Evolutionary conservation across 2,329 filamentous ascomycete genomes (phyloP), one percentile per base, ranked within the genome.

Genomic region (Trichothecium roseum): DNA sequence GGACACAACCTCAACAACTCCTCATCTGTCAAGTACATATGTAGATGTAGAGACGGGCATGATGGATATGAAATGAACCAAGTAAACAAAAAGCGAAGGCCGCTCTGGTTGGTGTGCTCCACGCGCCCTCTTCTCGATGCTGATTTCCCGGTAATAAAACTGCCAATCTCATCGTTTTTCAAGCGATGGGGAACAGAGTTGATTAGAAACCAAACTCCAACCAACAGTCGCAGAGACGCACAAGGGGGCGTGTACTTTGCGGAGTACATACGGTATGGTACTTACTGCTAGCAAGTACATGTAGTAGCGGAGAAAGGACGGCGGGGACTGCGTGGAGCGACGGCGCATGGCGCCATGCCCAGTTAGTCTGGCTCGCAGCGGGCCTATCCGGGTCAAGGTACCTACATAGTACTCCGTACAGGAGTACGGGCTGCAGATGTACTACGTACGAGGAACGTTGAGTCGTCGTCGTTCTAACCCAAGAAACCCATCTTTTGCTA

Each of bases 331-430:
- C 13, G 32, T 28, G 32, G 32, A 27, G 32, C 17, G 32, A 27
- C 18, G 15, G 30, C 30, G 36, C 36, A 37, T 37, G 31, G 9
- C 45, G 42, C 50, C 40, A 47, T 43, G 41, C 50, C 51, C 34
- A 41, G 47, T 52, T 50, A 32, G 46, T 38, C 42, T 42, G 40
- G 38, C 44, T 40, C 50, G 49, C 51, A 51, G 48, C 51, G 48
- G 46, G 41, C 44, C 46, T 44, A 45, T 45, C 49, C 48, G 50
- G 42, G 36, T 36, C 35, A 40, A 30, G 35, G 37, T 41, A 40
- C 36, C 27, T 22, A 30, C 28, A 8, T 8, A 12, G 8, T 8
- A 12, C 8, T 15, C 8, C 10, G 15, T 30, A 30, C 8, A 30
- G 8, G 15, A 8, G 16, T 30, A 30, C 9, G 10, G 9, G 9